Conservation (phyloP, 441 rosid genomes). For the Macaranga tanarius region DNA sequence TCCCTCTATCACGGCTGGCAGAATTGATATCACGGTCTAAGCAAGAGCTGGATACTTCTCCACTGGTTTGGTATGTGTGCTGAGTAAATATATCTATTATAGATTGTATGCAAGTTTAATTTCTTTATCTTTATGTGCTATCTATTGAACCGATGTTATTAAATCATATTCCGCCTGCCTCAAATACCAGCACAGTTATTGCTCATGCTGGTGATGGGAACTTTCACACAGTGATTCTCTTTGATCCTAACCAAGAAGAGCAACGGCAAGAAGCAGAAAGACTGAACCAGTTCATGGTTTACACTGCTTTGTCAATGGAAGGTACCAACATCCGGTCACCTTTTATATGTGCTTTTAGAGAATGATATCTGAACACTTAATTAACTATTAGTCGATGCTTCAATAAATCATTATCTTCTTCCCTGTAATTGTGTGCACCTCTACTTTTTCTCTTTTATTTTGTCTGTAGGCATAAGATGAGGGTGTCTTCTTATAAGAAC, state of each 20-base stretch:
- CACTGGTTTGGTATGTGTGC: conserved; percentile 52
- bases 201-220: conserved; percentile 98
- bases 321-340: conserved; percentile 39
- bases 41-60: conserved; percentile 71
- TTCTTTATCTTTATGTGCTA: conserved; percentile 4
- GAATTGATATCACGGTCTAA: conserved; percentile 79
- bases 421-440: not conserved
- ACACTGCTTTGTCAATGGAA: conserved; percentile 81
- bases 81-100: conserved; percentile 9
- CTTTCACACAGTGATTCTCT: conserved; percentile 76
- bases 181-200: conserved; percentile 62
- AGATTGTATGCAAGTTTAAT: conserved; percentile 2
- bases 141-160: conserved; percentile 4
- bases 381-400: conserved; percentile 6
- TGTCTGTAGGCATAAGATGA: not conserved
- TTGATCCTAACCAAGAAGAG: conserved; percentile 69
- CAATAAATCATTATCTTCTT: not conserved
- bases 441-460: not conserved
- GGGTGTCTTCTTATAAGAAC: not conserved
- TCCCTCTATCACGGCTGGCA: conserved; percentile 79
- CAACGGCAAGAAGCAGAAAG: conserved; percentile 73
- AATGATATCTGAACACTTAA: not conserved
- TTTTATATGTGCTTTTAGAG: not conserved
- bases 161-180: not conserved
- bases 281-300: conserved; percentile 77